Base-by-base conservation (phyloP, 2,329 filamentous ascomycete species). In the Trichoderma gracile region DNA sequence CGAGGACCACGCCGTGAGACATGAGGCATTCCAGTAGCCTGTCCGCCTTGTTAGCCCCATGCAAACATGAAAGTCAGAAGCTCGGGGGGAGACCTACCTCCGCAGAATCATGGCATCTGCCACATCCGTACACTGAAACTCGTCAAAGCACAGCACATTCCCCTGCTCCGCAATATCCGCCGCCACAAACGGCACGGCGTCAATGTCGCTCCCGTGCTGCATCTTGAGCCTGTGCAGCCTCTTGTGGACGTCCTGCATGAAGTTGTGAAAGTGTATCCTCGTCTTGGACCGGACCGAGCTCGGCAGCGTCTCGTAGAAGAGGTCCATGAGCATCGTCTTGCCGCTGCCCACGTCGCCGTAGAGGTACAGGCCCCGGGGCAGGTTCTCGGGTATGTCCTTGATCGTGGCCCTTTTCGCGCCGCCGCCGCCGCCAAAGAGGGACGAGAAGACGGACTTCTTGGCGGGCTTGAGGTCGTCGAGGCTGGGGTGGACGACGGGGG, bases 261-360 rank as follows among this genome's bases (percentile, higher is more conserved):
- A 99, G 76, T 97, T 97, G 81, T 98, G 93, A 78, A 99, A 99
- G 80, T 99, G 95, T 73, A 99, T 97, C 54, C 95, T 85, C 53
- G 89, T 96, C 80, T 97, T 97, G 38, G 87, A 86, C 64, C 82
- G 84, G 68, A 98, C 93, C 66, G 89, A 89, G 17, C 81, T 76
- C 0, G 95, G 95, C 23, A 98, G 81, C 0, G 94, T 97, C 68
- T 98, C 93, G 79, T 93, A 97, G 77, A 98, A 97, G 56, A 99
- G 82, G 75, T 99, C 94, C 95, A 99, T 99, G 74, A 99, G 82
- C 95, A 99, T 99, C 2, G 95, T 99, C 83, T 99, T 99, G 67
- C 95, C 95, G 72, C 92, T 96, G 46, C 95, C 95, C 2, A 99
- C 95, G 75, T 99, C 95, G 65, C 95, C 95, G 73, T 91, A 97